These are phyloP conservation scores for Fusarium kyushuense DNA, from an alignment of 2,329 filamentous ascomycete species.

Conservation along the genomic window DNA sequence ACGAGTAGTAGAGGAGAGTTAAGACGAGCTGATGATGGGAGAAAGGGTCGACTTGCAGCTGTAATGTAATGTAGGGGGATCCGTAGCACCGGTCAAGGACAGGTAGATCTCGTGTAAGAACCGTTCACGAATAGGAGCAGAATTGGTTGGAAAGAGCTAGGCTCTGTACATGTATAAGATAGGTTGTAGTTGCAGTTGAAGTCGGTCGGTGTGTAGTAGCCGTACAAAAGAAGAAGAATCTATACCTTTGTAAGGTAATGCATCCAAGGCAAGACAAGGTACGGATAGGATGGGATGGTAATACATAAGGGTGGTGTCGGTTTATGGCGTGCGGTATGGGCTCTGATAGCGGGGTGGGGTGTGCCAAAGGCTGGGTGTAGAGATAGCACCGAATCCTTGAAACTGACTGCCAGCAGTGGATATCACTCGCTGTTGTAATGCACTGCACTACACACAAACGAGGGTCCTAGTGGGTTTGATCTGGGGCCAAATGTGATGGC, in stretches of 20 bases:
- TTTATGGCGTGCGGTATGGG: conserved; percentile 43
- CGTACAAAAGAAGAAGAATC: conserved; percentile 25
- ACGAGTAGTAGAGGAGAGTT: conserved; percentile 15
- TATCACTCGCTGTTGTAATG: conserved; percentile 19
- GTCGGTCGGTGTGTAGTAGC: conserved; percentile 40
- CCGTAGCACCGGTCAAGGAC: conserved; percentile 42
- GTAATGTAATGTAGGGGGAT: conserved; percentile 27
- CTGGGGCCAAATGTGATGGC: conserved; percentile 41
- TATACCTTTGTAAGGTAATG: conserved; percentile 26
- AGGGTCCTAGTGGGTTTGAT: conserved; percentile 36
- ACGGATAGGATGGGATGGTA: conserved; percentile 12
- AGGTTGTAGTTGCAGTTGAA: conserved; percentile 24
- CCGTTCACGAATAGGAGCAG: conserved; percentile 27
- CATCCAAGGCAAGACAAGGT: conserved; percentile 10
- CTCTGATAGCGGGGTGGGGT: conserved; percentile 40
- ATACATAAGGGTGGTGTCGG: conserved; percentile 42
- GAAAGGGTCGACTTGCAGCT: conserved; percentile 22
- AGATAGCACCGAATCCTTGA: conserved; percentile 34
- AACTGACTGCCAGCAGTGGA: conserved; percentile 21
- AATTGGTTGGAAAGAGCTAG: conserved; percentile 11
- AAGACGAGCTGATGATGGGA: neutral
- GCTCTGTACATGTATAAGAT: conserved; percentile 31
- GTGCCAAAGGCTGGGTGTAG: conserved; percentile 33
- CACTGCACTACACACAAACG: conserved; percentile 23
- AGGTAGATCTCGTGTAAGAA: conserved; percentile 43